Conservation (phyloP, 2,329 filamentous ascomycete species). For the Cercospora canescens region DNA sequence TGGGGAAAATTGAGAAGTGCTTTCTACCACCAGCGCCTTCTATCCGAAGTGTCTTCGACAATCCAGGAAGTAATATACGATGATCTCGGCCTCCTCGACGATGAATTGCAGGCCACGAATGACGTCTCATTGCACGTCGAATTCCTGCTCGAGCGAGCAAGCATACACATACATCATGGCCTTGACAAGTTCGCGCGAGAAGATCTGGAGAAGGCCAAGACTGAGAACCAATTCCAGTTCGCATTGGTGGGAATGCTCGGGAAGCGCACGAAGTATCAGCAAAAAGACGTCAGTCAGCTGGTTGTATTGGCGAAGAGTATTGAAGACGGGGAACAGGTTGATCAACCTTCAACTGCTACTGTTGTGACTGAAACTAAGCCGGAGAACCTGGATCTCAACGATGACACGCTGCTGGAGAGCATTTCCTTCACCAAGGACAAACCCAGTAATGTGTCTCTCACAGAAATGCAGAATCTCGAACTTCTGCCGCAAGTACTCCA, state of each 20-base stretch:
- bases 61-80: constrained; percentile 62
- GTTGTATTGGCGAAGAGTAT: constrained; percentile 84
- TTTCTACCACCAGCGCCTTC: constrained; percentile 69
- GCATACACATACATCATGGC: constrained; percentile 81
- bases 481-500: constrained; percentile 62
- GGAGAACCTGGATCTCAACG: constrained; percentile 74
- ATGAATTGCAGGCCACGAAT: constrained; percentile 32
- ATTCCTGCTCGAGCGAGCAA: constrained; percentile 79
- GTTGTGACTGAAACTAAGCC: constrained; percentile 20
- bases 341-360: constrained; percentile 1
- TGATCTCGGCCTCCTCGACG: constrained; percentile 59
- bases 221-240: constrained; percentile 72
- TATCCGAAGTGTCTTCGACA: constrained; percentile 62
- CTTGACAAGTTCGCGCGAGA: constrained; percentile 72
- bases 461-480: constrained; percentile 46
- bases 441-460: constrained; percentile 35
- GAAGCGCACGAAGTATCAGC: constrained; percentile 78
- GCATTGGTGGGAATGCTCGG: constrained; percentile 83
- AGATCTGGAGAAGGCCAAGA: constrained; percentile 68
- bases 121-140: constrained; percentile 56
- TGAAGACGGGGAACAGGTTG: constrained; percentile 27
- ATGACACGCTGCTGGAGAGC: constrained; percentile 87
- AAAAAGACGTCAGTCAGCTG: constrained; percentile 80
- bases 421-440: constrained; percentile 71
- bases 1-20: constrained; percentile 72